Percentiles rank a stretch among this genome's conserved stretches.
Evolutionary conservation across 768 basidiomycete species (phyloP).

Genomic region (Auriscalpium orientale): DNA sequence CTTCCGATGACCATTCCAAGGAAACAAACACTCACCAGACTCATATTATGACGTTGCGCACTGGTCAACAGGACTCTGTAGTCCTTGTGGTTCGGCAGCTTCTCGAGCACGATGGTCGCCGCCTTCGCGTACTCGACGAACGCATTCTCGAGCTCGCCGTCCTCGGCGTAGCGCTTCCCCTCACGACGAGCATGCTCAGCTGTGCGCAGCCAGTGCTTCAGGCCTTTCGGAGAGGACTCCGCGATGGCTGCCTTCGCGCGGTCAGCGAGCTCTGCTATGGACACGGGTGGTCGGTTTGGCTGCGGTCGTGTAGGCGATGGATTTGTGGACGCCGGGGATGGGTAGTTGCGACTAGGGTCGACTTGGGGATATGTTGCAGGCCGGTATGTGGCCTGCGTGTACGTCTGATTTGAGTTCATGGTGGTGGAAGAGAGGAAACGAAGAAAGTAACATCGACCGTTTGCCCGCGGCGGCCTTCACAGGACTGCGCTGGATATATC

Average conservation of each 20-base stretch:
- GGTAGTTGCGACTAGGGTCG: conserved; percentile 5
- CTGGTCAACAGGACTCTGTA: conserved; percentile 47
- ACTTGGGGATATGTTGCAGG: neutral
- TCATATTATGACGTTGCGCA: conserved; percentile 60
- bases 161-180: conserved; percentile 38
- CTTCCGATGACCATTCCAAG: neutral
- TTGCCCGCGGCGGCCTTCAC: neutral
- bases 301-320: neutral
- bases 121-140: conserved; percentile 69
- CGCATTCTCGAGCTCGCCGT: conserved; percentile 58
- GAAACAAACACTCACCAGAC: conserved; percentile 44
- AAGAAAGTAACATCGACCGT: neutral
- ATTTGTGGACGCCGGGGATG: neutral
- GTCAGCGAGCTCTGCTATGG: conserved; percentile 63
- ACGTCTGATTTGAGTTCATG: conserved; percentile 12
- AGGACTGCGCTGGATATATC: neutral
- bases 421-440: conserved; percentile 7
- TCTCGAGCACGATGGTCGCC: conserved; percentile 73
- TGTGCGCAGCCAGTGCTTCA: conserved; percentile 60
- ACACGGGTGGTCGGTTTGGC: conserved; percentile 35
- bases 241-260: conserved; percentile 47
- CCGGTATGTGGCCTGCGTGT: neutral
- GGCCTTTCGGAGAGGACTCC: conserved; percentile 43
- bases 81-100: conserved; percentile 64
- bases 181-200: conserved; percentile 57